Percentiles rank a stretch among this genome's conserved stretches.
These are phyloP conservation scores for Colletotrichum coccodes DNA, from an alignment of 2,329 filamentous ascomycete species.

Conservation along the genomic window DNA sequence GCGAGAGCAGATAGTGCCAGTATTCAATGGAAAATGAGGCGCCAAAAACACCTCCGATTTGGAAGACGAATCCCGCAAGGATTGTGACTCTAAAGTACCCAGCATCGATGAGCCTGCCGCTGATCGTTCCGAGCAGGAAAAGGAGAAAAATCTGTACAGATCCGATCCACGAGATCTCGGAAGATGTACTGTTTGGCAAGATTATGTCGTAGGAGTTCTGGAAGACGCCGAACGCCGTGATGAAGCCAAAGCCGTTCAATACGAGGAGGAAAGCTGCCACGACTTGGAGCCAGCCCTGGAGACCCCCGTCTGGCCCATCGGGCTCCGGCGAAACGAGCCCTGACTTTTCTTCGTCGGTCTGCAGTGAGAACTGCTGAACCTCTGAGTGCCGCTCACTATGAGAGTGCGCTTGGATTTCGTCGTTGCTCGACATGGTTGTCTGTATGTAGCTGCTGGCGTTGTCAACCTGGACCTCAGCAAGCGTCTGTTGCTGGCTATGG, in stretches of 20 bases:
- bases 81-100: slow-evolving; percentile 53
- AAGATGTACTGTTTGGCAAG: slow-evolving; percentile 41
- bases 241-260: slow-evolving; percentile 55
- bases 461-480: background rate
- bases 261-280: slow-evolving; percentile 51
- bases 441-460: background rate
- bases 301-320: slow-evolving; percentile 23
- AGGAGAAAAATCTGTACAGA: slow-evolving; percentile 56
- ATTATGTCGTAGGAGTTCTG: slow-evolving; percentile 52
- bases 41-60: slow-evolving; percentile 56
- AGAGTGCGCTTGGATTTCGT: background rate
- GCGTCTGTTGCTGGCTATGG: background rate
- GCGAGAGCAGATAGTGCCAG: slow-evolving; percentile 60
- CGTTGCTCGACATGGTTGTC: slow-evolving; percentile 2
- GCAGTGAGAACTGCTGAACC: background rate
- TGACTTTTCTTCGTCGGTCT: slow-evolving; percentile 5
- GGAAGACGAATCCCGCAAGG: slow-evolving; percentile 47
- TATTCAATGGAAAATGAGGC: slow-evolving; percentile 54
- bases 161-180: slow-evolving; percentile 57
- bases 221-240: slow-evolving; percentile 57
- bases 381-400: background rate
- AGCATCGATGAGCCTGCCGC: slow-evolving; percentile 55
- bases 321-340: background rate
- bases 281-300: slow-evolving; percentile 49
- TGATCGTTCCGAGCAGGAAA: slow-evolving; percentile 53